A percentile compares a stretch with the other conserved stretches of the same genome.
Evolutionary conservation across 2,329 filamentous ascomycete genomes (phyloP).

Genomic region (Didymellaceae sp.): DNA sequence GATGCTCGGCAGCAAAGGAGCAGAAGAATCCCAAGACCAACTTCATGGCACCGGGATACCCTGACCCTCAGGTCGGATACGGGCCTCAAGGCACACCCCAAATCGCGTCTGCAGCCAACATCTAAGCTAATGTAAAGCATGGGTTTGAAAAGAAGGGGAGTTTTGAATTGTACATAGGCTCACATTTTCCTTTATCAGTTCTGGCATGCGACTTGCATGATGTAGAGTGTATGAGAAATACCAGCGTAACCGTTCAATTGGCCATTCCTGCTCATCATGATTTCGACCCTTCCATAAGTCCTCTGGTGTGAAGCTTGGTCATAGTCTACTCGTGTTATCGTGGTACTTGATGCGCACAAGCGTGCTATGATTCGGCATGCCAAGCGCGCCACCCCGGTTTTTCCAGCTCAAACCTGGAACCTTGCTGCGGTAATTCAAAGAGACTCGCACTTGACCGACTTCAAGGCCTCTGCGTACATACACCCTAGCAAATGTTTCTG

Average conservation of each 20-base stretch:
- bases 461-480: neutral
- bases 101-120: slow-evolving; percentile 32
- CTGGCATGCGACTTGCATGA: slow-evolving; percentile 24
- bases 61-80: slow-evolving; percentile 51
- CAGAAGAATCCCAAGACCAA: slow-evolving; percentile 57
- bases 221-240: slow-evolving; percentile 35
- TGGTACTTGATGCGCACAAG: slow-evolving; percentile 4
- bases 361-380: slow-evolving; percentile 9
- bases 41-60: slow-evolving; percentile 58
- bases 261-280: no score
- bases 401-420: neutral
- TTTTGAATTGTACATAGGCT: slow-evolving; percentile 42
- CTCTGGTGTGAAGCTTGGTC: neutral
- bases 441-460: neutral
- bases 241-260: slow-evolving; percentile 25
- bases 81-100: slow-evolving; percentile 37
- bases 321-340: neutral
- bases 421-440: no score
- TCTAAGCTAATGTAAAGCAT: slow-evolving; percentile 26
- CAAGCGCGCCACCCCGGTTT: slow-evolving; percentile 4
- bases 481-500: slow-evolving; percentile 2
- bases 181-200: slow-evolving; percentile 30
- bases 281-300: no score
- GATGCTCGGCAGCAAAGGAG: slow-evolving; percentile 92
- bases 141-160: slow-evolving; percentile 21